Base-by-base conservation (phyloP, 148 eudicot species). In the Amaranthus hypochondriacus region DNA sequence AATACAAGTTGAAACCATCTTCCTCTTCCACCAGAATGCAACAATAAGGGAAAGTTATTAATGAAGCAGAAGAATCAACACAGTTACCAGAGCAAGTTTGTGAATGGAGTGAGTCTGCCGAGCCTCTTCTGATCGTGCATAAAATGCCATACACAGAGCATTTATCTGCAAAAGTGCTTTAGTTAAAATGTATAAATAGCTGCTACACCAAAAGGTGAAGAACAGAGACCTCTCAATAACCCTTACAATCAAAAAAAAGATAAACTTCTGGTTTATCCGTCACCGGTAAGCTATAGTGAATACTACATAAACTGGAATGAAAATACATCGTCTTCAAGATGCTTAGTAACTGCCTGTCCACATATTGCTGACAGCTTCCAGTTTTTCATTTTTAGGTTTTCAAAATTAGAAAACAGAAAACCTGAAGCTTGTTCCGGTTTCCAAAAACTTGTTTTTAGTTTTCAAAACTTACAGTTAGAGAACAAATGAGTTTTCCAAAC, bases 91-190 rank as follows among this genome's bases (percentile, higher is more conserved):
- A 71, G 97, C 93, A 76, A 95, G 93, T 86, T 90, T 95, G 85
- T 90, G 96, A 82, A 90, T 79, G 55, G 97, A 92, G 62, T 92
- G 92, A 82, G 90, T 92, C 80, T 92, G 98, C 66, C 97, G 97
- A 68, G 92, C 97, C 89, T 92, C 97, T 78, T 95, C 97, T 70
- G 98, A 92, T 52, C 93, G 88, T 68, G 98, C 96, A 83, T 89
- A 95, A 79, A 95, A 92, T 68, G 98, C 98, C 98, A 92, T 87
- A 83, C 97, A 92, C 82, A 95, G 76, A 64, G 98, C 98, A 87
- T 83, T 86, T 80, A 92, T 95, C 98, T 95, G 87, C 83, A 84
- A 80, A 81, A 80, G 56, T 67, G 28, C 66, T 18, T 58, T 14
- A 5, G 15, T 39, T 12, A 4, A 66, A 48, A 56, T 48, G 39